Conservation (phyloP, 202 grass and related monocot genomes). For the Digitaria exilis region DNA sequence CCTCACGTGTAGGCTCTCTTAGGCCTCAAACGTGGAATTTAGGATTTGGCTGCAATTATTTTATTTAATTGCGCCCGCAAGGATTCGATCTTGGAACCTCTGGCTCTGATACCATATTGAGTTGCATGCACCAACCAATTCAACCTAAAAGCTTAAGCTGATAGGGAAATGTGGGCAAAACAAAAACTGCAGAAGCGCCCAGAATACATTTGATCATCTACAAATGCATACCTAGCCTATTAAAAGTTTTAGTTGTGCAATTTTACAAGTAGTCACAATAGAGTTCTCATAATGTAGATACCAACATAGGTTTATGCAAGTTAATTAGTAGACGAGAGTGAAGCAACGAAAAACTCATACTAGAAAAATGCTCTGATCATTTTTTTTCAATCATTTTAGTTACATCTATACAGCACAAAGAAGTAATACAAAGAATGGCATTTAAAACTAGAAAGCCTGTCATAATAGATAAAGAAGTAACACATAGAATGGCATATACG, state of each 20-base stretch:
- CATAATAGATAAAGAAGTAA: too few species aligned
- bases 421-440: not conserved
- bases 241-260: not conserved
- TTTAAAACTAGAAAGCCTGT: not conserved
- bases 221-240: not conserved
- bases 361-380: too few species aligned
- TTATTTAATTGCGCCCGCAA: too few species aligned
- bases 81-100: too few species aligned
- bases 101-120: too few species aligned
- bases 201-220: not conserved
- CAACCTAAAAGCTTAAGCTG: too few species aligned
- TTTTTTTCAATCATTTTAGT: not conserved
- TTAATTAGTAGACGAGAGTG: not conserved
- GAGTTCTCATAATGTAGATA: not conserved
- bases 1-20: too few species aligned
- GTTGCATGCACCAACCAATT: too few species aligned
- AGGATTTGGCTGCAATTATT: too few species aligned
- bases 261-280: not conserved
- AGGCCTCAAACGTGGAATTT: too few species aligned
- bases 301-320: not conserved
- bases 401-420: not conserved
- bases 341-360: too few species aligned
- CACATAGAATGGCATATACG: not conserved
- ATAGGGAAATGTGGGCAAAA: too few species aligned
- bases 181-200: not conserved